Base-by-base conservation (phyloP, 1,284 basidiomycete species). In the Ganoderma lucidum region DNA sequence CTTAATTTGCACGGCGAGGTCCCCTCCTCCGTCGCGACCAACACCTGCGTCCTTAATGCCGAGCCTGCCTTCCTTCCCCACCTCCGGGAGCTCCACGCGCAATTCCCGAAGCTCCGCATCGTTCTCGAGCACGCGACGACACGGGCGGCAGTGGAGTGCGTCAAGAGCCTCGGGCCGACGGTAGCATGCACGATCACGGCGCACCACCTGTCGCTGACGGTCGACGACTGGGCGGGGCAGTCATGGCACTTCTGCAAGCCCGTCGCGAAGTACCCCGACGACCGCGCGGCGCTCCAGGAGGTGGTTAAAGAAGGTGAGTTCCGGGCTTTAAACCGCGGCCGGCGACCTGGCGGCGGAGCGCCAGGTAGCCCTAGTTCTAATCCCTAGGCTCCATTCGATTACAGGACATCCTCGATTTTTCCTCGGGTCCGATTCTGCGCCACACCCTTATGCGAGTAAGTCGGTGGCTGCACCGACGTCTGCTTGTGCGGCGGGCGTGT, bases 121-220 rank as follows among this genome's bases (percentile, higher is more conserved):
- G 97, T 99, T 4, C 90, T 99, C 51, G 98, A 99, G 81, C 98
- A 99, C 78, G 98, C 98, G n/a, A 99, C 98, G 0, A 99, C 97
- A 1, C 89, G 94, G 48, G 96, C 95, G 45, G 97, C 98, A 0
- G 91, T 99, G n/a, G 95, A 97, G 76, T 90, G 91, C 28, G 94
- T 98, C 75, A 93, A 93, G 79, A 85, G 88, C 56, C 92, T 96
- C 39, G 95, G 95, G 0, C 83, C 87, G 56, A 98, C 96, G 45
- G 97, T 99, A 37, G 97, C 91, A 14, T 99, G 98, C 81, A 96
- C 95, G 6, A 99, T 99, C 82, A 99, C 98, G 2, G 93, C 97
- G 0, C 98, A 99, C 82, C 98, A 99, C 80, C 90, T 99, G 48
- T 91, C 90, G 51, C 87, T 99, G 67, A 97, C 95, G 1, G 96